phyloP scores from a whole-genome alignment of 257 asterid genomes.

The Misopates orontium region DNA sequence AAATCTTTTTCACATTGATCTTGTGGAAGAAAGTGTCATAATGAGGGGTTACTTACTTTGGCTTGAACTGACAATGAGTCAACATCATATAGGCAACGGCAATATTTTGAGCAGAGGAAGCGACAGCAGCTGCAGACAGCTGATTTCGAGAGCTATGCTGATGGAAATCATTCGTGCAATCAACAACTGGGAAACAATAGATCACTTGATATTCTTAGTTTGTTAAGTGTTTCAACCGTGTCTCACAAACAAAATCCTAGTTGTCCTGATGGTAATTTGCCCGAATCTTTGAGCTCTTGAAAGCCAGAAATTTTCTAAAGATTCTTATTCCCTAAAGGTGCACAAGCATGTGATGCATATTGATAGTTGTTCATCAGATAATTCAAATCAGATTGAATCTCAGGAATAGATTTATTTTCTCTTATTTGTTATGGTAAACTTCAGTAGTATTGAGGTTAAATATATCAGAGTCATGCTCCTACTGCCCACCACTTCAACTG shows the following conservation, averaged over 20 bases:
- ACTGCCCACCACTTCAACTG: background rate
- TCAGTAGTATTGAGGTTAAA: constrained; percentile 10
- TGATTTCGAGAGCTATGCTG: constrained; percentile 43
- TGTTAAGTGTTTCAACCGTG: constrained; percentile 56
- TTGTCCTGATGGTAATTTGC: constrained; percentile 45
- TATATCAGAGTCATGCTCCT: constrained; percentile 25
- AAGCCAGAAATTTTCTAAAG: constrained; percentile 15
- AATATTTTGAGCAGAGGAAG: constrained; percentile 86
- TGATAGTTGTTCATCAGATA: constrained; percentile 5
- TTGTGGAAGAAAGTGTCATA: background rate
- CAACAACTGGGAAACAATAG: constrained; percentile 43
- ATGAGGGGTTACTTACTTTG: constrained; percentile 17
- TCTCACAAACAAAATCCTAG: constrained; percentile 41
- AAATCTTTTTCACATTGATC: constrained; percentile 23
- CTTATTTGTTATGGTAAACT: background rate
- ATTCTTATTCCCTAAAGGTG: constrained; percentile 16
- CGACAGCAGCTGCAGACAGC: constrained; percentile 54
- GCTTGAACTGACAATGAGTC: constrained; percentile 18
- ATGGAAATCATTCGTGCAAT: constrained; percentile 42
- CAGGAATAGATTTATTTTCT: background rate
- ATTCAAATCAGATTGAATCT: background rate
- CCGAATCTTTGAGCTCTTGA: constrained; percentile 22
- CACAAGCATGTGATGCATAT: constrained; percentile 15
- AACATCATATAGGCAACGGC: constrained; percentile 63
- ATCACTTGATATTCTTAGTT: constrained; percentile 86